Evolutionary conservation across 2,329 filamentous ascomycete genomes (phyloP), one percentile per base, ranked within the genome.

Genomic region (Penicillium sp.): DNA sequence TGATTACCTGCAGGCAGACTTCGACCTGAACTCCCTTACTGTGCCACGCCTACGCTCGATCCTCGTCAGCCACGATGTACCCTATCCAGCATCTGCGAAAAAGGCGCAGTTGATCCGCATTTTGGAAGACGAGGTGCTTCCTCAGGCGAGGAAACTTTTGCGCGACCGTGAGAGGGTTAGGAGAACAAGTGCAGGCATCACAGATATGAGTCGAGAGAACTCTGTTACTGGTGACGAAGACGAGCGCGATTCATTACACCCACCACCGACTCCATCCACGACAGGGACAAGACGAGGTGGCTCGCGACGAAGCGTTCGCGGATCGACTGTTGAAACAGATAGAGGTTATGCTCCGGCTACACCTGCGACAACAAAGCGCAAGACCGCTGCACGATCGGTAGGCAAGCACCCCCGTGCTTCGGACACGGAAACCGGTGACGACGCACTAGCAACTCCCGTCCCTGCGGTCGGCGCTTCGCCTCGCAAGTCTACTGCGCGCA

Each of bases 21-120:
- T 97, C 76, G 92, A 99, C 76, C 88, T 95, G 22, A 85, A 85
- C 73, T 87, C 86, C 66, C 86, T 98, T 66, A 98, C 93, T 1
- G 88, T 98, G 54, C 93, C 95, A 30, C 90, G 91, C 50, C 83
- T 99, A 70, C 91, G 95, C 72, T 94, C 91, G 53, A 96, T 98
- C 68, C 87, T 99, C 61, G 91, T 98, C 72, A 90, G 88, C 67
- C 92, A 99, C 80, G 91, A 93, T 75, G 83, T 98, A 72, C 81
- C 88, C 40, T 98, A 97, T 75, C 90, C 93, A 5, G 89, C 92
- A 0, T 93, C 89, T 4, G 93, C 95, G 13, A 99, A 98, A 81
- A 99, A 99, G 81, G 82, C 88, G 0, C 90, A 96, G 73, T 87
- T 99, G 24, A 84, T 99, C 63, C 88, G 91, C 8, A 87, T 98